Evolutionary conservation across 352 stramenopile genomes (phyloP).

Genomic region (Globisporangium nagaii): DNA sequence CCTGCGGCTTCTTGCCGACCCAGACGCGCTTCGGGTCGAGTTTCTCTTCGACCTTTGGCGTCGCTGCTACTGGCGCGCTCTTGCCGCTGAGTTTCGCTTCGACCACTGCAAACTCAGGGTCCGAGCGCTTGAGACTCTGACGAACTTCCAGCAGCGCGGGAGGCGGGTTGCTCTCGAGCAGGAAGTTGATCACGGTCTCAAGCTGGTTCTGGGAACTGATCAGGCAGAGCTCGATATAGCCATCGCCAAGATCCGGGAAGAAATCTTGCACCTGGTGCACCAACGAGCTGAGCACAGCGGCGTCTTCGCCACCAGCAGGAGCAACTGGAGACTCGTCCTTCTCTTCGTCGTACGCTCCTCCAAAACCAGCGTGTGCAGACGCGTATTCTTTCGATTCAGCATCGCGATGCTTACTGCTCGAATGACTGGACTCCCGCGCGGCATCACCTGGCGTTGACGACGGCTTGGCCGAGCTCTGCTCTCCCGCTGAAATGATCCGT

Average conservation of each 20-base stretch:
- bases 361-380: neutral
- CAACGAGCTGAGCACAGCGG: constrained; percentile 19
- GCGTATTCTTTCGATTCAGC: constrained; percentile 1
- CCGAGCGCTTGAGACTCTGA: constrained; percentile 22
- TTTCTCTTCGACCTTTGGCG: constrained; percentile 20
- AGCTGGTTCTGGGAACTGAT: constrained; percentile 35
- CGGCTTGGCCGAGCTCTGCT: constrained; percentile 2
- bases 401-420: neutral
- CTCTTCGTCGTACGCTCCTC: constrained; percentile 2
- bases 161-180: constrained; percentile 47
- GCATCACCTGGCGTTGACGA: neutral
- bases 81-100: constrained; percentile 23
- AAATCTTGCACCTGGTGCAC: constrained; percentile 56
- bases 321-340: neutral
- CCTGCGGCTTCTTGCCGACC: constrained; percentile 58
- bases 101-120: constrained; percentile 20
- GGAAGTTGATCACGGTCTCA: constrained; percentile 51
- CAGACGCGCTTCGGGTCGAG: constrained; percentile 44
- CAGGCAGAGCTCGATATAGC: constrained; percentile 60
- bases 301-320: neutral
- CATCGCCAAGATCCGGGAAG: constrained; percentile 51
- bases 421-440: neutral
- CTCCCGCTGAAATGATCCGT: constrained; percentile 13
- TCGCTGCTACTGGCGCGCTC: neutral
- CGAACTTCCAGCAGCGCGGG: constrained; percentile 25